phyloP scores from a whole-genome alignment of 2,329 filamentous ascomycete species.

The Alternaria sp. region DNA sequence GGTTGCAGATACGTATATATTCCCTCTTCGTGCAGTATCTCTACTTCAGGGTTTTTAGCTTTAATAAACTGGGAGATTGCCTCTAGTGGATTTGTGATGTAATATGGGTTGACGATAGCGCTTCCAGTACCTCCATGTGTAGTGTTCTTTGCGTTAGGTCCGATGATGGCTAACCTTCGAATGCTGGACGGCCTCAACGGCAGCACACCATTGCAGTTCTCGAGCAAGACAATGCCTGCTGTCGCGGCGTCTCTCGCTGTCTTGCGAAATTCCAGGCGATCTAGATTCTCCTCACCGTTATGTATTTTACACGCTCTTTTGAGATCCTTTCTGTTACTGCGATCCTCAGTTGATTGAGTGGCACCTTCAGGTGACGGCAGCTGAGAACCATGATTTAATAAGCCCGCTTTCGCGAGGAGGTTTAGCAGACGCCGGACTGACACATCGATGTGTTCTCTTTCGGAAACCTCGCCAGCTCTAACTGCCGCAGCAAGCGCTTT shows the following conservation, averaged over 20 bases:
- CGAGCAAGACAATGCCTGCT: background rate
- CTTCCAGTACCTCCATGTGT: conserved; percentile 14
- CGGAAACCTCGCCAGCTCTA: conserved; percentile 53
- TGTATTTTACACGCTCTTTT: no score
- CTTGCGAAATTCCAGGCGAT: background rate
- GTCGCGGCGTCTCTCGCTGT: background rate
- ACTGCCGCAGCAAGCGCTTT: background rate
- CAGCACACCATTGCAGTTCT: background rate
- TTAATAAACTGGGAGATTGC: background rate
- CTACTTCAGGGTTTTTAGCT: background rate
- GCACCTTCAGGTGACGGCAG: no score
- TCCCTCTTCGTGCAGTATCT: background rate
- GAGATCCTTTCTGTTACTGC: background rate
- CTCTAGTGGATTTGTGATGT: background rate
- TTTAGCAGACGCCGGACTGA: no score
- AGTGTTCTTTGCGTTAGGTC: conserved; percentile 68
- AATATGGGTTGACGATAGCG: conserved; percentile 7
- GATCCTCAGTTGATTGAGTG: background rate
- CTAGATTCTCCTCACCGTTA: background rate
- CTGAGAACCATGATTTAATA: no score
- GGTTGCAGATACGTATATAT: background rate
- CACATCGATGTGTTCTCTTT: no score
- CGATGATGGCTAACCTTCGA: conserved; percentile 67
- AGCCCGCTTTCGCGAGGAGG: no score
- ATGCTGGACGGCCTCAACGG: background rate